A percentile compares a stretch with the other conserved stretches of the same genome.
Conservation (phyloP, 305 asterid species). For the Fraxinus sp. region DNA sequence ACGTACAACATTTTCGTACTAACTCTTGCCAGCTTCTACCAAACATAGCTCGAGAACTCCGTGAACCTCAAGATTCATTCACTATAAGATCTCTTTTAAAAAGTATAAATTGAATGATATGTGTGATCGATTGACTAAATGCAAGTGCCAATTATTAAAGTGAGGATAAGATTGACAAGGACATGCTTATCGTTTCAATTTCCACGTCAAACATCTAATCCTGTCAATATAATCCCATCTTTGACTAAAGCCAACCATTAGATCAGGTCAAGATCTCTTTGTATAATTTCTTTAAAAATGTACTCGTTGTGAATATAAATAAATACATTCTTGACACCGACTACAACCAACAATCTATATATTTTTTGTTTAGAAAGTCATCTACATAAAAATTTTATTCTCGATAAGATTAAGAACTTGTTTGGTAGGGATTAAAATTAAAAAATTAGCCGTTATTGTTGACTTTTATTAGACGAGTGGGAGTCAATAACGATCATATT, state of each 20-base stretch:
- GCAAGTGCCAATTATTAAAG: neutral
- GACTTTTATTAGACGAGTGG: no score
- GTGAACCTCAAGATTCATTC: neutral
- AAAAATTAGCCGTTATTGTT: no score
- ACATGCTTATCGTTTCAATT: slow-evolving; percentile 17
- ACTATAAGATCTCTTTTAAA: neutral
- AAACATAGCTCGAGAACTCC: neutral
- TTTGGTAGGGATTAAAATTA: no score
- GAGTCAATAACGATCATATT: no score
- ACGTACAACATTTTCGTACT: neutral
- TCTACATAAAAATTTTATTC: neutral
- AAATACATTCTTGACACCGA: neutral
- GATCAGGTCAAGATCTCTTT: neutral
- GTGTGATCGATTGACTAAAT: neutral
- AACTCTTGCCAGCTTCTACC: neutral
- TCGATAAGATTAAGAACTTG: neutral
- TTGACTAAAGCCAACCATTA: neutral
- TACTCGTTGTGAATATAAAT: no score
- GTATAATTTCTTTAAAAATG: neutral
- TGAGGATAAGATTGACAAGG: slow-evolving; percentile 36
- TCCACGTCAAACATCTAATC: slow-evolving; percentile 31
- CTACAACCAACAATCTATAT: no score
- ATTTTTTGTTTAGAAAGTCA: neutral
- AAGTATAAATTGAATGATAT: neutral
- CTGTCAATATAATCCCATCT: neutral